These are phyloP conservation scores for Clonostachys rhizophaga DNA, from an alignment of 2,329 filamentous ascomycete species.

Conservation along the genomic window DNA sequence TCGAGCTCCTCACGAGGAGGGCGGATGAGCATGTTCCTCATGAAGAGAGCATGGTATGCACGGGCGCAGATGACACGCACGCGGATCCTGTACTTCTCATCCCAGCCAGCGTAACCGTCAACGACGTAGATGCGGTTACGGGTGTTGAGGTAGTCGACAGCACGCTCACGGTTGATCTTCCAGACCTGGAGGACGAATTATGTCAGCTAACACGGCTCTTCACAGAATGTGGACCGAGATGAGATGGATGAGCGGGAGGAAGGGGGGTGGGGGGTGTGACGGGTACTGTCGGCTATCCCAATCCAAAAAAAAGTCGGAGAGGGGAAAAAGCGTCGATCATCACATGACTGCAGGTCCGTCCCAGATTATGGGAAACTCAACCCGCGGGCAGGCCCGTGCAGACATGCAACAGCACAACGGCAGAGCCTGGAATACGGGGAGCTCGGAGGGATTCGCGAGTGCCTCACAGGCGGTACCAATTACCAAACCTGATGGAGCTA, in stretches of 20 bases:
- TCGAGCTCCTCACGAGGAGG: constrained; percentile 87
- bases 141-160: constrained; percentile 98
- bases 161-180: constrained; percentile 99
- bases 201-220: constrained; percentile 15
- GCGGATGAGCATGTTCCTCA: constrained; percentile 99
- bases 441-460: constrained; percentile 1
- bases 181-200: constrained; percentile 67
- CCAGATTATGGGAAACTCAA: too few relatives aligned
- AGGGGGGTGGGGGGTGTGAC: too few relatives aligned
- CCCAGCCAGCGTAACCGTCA: constrained; percentile 97
- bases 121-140: constrained; percentile 98
- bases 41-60: constrained; percentile 99
- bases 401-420: too few relatives aligned
- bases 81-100: constrained; percentile 95
- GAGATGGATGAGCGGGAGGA: too few relatives aligned
- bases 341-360: too few relatives aligned
- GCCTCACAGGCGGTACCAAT: not conserved
- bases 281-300: too few relatives aligned
- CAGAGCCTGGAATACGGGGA: not conserved
- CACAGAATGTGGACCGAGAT: too few relatives aligned
- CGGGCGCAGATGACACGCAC: constrained; percentile 98
- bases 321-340: too few relatives aligned
- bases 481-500: not conserved
- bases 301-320: too few relatives aligned
- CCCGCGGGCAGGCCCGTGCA: too few relatives aligned